phyloP scores from a whole-genome alignment of 1,139 yeast genomes.

The Blastobotrys raffinosifermentans region DNA sequence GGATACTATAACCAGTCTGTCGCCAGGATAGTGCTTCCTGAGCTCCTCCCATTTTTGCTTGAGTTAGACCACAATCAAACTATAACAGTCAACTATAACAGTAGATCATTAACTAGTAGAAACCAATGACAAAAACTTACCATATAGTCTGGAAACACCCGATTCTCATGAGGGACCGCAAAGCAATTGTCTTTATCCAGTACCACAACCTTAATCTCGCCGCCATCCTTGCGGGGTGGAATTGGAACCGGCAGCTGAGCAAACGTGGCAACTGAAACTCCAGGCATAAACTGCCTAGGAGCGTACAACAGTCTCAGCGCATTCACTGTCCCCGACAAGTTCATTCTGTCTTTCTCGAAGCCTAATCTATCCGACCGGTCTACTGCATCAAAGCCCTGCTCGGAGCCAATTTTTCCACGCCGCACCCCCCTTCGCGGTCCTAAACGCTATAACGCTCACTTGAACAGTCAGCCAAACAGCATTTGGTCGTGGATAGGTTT shows the following conservation, averaged over 20 bases:
- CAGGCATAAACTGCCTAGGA: slow-evolving; percentile 71
- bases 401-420: too few relatives aligned
- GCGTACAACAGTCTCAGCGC: slow-evolving; percentile 52
- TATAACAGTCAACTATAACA: neutral
- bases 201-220: slow-evolving; percentile 64
- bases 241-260: slow-evolving; percentile 49
- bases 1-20: slow-evolving; percentile 71
- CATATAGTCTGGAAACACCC: slow-evolving; percentile 75
- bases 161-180: slow-evolving; percentile 75
- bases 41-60: slow-evolving; percentile 53
- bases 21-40: slow-evolving; percentile 52
- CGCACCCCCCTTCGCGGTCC: too few relatives aligned
- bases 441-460: too few relatives aligned
- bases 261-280: slow-evolving; percentile 56
- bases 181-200: slow-evolving; percentile 95
- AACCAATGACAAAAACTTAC: slow-evolving; percentile 23
- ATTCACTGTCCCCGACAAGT: slow-evolving; percentile 22
- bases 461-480: too few relatives aligned
- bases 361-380: too few relatives aligned
- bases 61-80: slow-evolving; percentile 8
- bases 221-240: slow-evolving; percentile 16
- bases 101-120: neutral
- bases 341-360: too few relatives aligned
- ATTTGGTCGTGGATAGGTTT: too few relatives aligned
- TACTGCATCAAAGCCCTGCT: too few relatives aligned